Percentiles rank a stretch among this genome's conserved stretches.
These are phyloP conservation scores for Ascochyta fabae DNA, from an alignment of 2,329 filamentous ascomycete genomes.

Conservation along the genomic window DNA sequence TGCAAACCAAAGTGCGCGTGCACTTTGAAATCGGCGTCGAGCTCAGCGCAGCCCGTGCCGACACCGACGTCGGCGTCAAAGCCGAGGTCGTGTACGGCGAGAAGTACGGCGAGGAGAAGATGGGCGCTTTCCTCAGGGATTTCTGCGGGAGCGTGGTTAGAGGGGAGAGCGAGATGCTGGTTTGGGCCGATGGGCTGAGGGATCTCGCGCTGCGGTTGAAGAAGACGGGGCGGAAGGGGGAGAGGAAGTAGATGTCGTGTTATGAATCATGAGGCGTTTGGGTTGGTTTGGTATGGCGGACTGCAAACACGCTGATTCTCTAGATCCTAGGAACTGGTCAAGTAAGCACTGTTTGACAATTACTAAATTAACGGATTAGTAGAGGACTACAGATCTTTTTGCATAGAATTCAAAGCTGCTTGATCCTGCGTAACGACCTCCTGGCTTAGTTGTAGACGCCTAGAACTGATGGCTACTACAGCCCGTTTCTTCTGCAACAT, in stretches of 20 bases:
- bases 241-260: conserved; percentile 30
- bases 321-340: no score
- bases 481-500: no score
- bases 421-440: no score
- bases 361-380: no score
- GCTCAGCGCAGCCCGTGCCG: conserved; percentile 54
- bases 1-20: conserved; percentile 73
- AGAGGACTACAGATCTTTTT: no score
- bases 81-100: conserved; percentile 78
- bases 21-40: conserved; percentile 60
- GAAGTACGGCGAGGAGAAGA: conserved; percentile 75
- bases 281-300: not conserved
- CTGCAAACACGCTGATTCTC: no score
- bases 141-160: conserved; percentile 52
- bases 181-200: conserved; percentile 53
- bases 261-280: conserved; percentile 12
- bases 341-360: no score
- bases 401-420: no score
- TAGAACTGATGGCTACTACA: no score
- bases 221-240: conserved; percentile 54
- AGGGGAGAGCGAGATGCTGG: conserved; percentile 37
- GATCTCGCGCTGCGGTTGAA: conserved; percentile 54
- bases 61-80: conserved; percentile 62
- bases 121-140: conserved; percentile 71
- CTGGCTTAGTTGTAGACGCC: no score